phyloP scores from a whole-genome alignment of 1,284 basidiomycete genomes.

The Melampsora abietis-canadensis region DNA sequence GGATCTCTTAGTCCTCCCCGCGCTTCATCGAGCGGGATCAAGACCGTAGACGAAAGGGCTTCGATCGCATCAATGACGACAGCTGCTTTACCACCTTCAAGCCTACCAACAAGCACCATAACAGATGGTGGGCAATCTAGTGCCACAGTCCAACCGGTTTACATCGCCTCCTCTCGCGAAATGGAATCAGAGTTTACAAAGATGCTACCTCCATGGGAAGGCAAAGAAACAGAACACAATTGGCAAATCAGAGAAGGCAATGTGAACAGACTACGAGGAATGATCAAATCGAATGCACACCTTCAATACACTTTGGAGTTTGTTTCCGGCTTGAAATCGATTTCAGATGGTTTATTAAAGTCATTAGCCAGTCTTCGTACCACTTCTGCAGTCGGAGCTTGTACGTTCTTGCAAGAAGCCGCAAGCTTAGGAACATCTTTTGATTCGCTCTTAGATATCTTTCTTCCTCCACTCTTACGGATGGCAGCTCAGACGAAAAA shows the following conservation, averaged over 20 bases:
- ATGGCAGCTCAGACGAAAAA: slow-evolving; percentile 96
- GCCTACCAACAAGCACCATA: slow-evolving; percentile 19
- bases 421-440: slow-evolving; percentile 68
- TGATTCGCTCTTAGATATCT: slow-evolving; percentile 71
- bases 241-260: slow-evolving; percentile 81
- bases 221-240: slow-evolving; percentile 94
- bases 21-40: background rate
- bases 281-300: slow-evolving; percentile 81
- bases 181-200: slow-evolving; percentile 22
- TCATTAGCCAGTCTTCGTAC: slow-evolving; percentile 87
- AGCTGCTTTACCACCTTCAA: background rate
- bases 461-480: slow-evolving; percentile 71
- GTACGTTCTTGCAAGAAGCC: slow-evolving; percentile 74
- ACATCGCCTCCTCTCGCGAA: slow-evolving; percentile 41
- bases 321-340: slow-evolving; percentile 67
- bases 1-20: slow-evolving; percentile 21
- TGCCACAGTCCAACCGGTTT: slow-evolving; percentile 22
- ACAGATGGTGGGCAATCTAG: slow-evolving; percentile 24
- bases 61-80: background rate
- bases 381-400: slow-evolving; percentile 78
- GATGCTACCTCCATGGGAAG: slow-evolving; percentile 55
- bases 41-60: background rate
- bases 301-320: slow-evolving; percentile 71
- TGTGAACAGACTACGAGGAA: slow-evolving; percentile 77
- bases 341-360: slow-evolving; percentile 79